A percentile compares a stretch with the other conserved stretches of the same genome.
These are phyloP conservation scores for Penicillium frequentans DNA, from an alignment of 2,329 filamentous ascomycete species.

Conservation along the genomic window DNA sequence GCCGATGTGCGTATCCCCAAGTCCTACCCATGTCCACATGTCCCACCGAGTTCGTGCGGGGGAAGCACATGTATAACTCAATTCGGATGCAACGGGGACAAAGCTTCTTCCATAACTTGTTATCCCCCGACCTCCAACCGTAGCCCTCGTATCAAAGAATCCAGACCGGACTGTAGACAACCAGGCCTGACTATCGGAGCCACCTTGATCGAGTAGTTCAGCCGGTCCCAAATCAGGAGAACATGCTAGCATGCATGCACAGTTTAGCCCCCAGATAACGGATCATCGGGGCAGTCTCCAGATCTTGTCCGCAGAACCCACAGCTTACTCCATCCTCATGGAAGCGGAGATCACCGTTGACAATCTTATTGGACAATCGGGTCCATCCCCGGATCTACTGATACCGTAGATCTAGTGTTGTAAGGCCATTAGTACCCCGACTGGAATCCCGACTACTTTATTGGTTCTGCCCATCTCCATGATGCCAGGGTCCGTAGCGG, in stretches of 20 bases:
- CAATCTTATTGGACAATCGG: constrained; percentile 10
- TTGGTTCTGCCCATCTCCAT: neutral
- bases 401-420: constrained; percentile 1
- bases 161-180: neutral
- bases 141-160: neutral
- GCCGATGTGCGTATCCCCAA: constrained; percentile 14
- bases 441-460: neutral
- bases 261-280: neutral
- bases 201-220: neutral
- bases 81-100: neutral
- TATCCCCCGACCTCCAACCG: neutral
- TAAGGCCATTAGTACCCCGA: neutral
- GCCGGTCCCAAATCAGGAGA: neutral
- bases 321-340: neutral
- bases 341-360: constrained; percentile 17
- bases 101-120: neutral
- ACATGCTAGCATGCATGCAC: neutral
- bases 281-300: neutral
- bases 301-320: neutral
- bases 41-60: constrained; percentile 2
- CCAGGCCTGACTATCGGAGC: neutral
- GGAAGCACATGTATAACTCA: neutral
- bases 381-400: constrained; percentile 11
- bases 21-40: neutral
- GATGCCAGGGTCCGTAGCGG: neutral